A percentile compares a stretch with the other conserved stretches of the same genome.
Evolutionary conservation across 2,329 filamentous ascomycete genomes (phyloP).

Genomic region (Pezicula rhizophila): DNA sequence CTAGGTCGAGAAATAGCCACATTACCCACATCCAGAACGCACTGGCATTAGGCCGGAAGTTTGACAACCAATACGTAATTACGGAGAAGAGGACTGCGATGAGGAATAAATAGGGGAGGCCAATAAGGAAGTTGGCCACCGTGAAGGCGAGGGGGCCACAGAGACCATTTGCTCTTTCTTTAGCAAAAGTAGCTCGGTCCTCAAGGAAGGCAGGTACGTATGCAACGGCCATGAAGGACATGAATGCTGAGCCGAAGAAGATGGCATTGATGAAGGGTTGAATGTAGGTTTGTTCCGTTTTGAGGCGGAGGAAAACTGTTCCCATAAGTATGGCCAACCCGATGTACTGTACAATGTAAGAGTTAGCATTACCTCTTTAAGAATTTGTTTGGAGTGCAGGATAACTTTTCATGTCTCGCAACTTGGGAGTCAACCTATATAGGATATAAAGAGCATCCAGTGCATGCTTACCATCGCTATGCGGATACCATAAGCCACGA

Average conservation of each 20-base stretch:
- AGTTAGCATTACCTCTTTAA: slow-evolving; percentile 28
- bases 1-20: slow-evolving; percentile 79
- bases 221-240: slow-evolving; percentile 77
- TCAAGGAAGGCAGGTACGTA: slow-evolving; percentile 83
- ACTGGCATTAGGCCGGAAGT: slow-evolving; percentile 58
- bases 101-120: slow-evolving; percentile 73
- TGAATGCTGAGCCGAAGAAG: slow-evolving; percentile 70
- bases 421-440: no score
- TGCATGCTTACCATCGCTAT: slow-evolving; percentile 64
- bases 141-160: slow-evolving; percentile 70
- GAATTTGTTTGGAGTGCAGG: slow-evolving; percentile 28
- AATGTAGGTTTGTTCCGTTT: slow-evolving; percentile 64
- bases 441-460: slow-evolving; percentile 21
- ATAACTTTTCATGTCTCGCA: no score
- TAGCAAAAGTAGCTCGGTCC: slow-evolving; percentile 64
- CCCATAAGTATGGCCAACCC: background rate
- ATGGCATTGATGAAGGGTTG: slow-evolving; percentile 79
- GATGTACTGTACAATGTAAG: background rate
- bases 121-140: slow-evolving; percentile 75
- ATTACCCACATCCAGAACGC: slow-evolving; percentile 75
- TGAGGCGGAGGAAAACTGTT: slow-evolving; percentile 75
- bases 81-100: slow-evolving; percentile 71
- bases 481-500: slow-evolving; percentile 78
- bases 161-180: slow-evolving; percentile 76
- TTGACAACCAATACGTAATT: slow-evolving; percentile 73